phyloP scores from a whole-genome alignment of 495 filamentous ascomycete species.

The Rhypophila decipiens region DNA sequence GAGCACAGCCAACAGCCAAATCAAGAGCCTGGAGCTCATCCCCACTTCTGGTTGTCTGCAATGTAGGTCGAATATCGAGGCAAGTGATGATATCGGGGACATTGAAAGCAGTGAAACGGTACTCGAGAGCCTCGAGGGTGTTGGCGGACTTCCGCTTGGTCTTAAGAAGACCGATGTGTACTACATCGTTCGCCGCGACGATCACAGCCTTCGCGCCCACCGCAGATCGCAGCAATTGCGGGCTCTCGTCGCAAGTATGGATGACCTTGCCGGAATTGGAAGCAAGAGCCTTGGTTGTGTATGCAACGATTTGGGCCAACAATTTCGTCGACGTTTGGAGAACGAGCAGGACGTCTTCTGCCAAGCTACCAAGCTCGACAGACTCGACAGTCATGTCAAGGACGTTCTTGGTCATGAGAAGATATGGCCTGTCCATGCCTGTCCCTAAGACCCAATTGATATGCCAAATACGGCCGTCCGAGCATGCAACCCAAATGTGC shows the following conservation, averaged over 20 bases:
- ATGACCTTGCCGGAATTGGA: slow-evolving; percentile 19
- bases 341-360: slow-evolving; percentile 39
- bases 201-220: slow-evolving; percentile 27
- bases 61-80: slow-evolving; percentile 43
- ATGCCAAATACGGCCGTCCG: slow-evolving; percentile 55
- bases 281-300: slow-evolving; percentile 22
- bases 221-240: slow-evolving; percentile 26
- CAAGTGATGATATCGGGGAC: slow-evolving; percentile 50
- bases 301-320: slow-evolving; percentile 36
- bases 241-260: slow-evolving; percentile 24
- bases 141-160: slow-evolving; percentile 3
- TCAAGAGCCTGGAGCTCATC: slow-evolving; percentile 45
- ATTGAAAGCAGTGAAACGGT: slow-evolving; percentile 44
- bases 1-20: slow-evolving; percentile 65
- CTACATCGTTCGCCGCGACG: slow-evolving; percentile 28
- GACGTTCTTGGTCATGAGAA: slow-evolving; percentile 30
- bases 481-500: slow-evolving; percentile 64
- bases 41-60: slow-evolving; percentile 25
- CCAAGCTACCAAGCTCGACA: slow-evolving; percentile 27
- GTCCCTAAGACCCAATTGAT: slow-evolving; percentile 71
- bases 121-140: slow-evolving; percentile 33
- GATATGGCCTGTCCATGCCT: slow-evolving; percentile 31
- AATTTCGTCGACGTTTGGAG: slow-evolving; percentile 22
- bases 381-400: slow-evolving; percentile 39
- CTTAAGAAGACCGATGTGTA: slow-evolving; percentile 33